Conservation (phyloP, 2,329 filamentous ascomycete species). For the Dryadomyces quercivorus region DNA sequence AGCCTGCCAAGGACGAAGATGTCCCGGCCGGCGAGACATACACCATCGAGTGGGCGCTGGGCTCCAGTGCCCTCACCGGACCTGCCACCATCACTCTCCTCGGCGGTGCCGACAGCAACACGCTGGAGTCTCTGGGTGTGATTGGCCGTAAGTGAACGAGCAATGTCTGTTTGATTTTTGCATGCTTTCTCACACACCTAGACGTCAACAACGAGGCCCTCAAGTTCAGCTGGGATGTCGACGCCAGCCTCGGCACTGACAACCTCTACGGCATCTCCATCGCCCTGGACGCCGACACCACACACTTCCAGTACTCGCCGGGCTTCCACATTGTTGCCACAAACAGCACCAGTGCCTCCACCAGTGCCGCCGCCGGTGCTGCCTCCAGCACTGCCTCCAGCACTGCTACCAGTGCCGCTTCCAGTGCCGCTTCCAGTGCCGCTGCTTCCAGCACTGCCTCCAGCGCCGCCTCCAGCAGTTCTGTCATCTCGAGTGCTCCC, state of each 20-base stretch:
- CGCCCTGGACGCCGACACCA: conserved; percentile 30
- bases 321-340: conserved; percentile 39
- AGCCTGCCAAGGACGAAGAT: conserved; percentile 27
- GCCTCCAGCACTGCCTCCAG: neutral
- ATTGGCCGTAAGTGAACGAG: conserved; percentile 1
- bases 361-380: neutral
- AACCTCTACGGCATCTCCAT: conserved; percentile 45
- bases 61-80: conserved; percentile 23
- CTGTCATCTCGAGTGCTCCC: no score
- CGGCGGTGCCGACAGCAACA: conserved; percentile 33
- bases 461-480: no score
- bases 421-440: neutral
- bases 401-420: neutral
- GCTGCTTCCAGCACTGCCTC: no score
- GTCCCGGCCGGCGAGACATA: conserved; percentile 35
- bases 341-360: neutral
- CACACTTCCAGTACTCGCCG: conserved; percentile 48
- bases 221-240: conserved; percentile 37
- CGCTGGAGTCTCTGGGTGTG: conserved; percentile 15
- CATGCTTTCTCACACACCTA: neutral
- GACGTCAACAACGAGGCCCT: conserved; percentile 31
- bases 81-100: conserved; percentile 40
- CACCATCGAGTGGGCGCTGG: conserved; percentile 36
- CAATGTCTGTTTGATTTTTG: neutral
- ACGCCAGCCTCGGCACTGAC: conserved; percentile 25